These are phyloP conservation scores for Prunus mongolica DNA, from an alignment of 306 rosid genomes.

Conservation along the genomic window DNA sequence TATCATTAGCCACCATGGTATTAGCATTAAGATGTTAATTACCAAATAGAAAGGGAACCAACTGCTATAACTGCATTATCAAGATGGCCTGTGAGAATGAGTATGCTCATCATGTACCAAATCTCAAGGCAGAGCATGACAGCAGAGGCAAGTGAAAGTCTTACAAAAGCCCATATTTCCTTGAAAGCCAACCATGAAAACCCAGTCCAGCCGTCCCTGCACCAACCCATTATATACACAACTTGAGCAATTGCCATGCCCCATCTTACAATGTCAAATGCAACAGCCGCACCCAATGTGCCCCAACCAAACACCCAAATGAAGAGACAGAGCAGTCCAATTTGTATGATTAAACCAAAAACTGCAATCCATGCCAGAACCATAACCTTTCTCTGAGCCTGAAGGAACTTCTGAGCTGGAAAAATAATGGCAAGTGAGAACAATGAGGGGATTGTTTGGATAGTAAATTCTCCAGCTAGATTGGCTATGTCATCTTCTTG, in stretches of 20 bases:
- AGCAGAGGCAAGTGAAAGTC: conserved; percentile 77
- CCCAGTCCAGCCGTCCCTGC: conserved; percentile 70
- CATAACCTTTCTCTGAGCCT: conserved; percentile 63
- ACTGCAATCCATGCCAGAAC: conserved; percentile 65
- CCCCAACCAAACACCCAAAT: conserved; percentile 45
- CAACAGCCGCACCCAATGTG: conserved; percentile 60
- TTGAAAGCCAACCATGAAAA: conserved; percentile 62
- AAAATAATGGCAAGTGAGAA: conserved; percentile 58
- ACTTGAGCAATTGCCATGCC: conserved; percentile 49
- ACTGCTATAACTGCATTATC: conserved; percentile 41
- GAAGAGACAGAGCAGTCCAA: conserved; percentile 52
- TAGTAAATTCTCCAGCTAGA: conserved; percentile 44
- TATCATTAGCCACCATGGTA: too few species aligned
- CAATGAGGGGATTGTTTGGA: conserved; percentile 56
- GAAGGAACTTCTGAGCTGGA: conserved; percentile 76
- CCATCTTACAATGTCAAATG: conserved; percentile 58
- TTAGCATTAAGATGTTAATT: not conserved
- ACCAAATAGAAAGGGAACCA: conserved; percentile 59
- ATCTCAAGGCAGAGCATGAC: conserved; percentile 76
- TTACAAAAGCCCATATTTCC: conserved; percentile 68
- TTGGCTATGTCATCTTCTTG: conserved; percentile 67
- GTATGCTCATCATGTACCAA: conserved; percentile 38
- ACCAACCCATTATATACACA: conserved; percentile 62
- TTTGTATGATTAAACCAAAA: conserved; percentile 37
- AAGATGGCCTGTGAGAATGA: conserved; percentile 37